phyloP scores from a whole-genome alignment of 768 basidiomycete species.

The Mrakia hoshinonis region DNA sequence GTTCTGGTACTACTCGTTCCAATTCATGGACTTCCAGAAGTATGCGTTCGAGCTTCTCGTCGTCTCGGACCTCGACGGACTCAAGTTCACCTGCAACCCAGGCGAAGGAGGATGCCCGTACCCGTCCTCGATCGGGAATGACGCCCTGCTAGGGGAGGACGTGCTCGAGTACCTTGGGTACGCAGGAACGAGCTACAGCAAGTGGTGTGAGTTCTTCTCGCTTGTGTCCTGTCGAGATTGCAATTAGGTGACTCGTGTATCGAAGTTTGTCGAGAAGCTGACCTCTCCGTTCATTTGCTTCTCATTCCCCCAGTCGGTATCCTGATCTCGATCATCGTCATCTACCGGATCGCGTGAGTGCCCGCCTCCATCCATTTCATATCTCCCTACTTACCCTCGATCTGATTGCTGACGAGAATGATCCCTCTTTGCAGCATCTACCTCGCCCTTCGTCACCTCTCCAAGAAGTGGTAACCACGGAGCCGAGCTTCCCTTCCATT shows the following conservation, averaged over 20 bases:
- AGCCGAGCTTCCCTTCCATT: background rate
- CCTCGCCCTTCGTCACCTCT: no score
- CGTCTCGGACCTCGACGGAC: conserved; percentile 49
- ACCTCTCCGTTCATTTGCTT: background rate
- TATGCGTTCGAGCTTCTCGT: conserved; percentile 36
- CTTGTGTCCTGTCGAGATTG: conserved; percentile 40
- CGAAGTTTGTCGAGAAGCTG: no score
- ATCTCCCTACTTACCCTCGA: no score
- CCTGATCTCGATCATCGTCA: conserved; percentile 45
- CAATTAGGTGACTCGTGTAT: no score
- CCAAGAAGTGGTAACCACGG: conserved; percentile 21
- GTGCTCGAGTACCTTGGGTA: conserved; percentile 48
- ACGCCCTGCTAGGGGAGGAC: conserved; percentile 49
- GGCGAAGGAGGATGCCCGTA: conserved; percentile 49
- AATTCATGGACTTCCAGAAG: conserved; percentile 37
- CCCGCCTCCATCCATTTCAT: no score
- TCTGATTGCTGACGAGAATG: no score
- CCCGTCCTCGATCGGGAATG: conserved; percentile 45
- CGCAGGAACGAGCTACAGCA: conserved; percentile 44
- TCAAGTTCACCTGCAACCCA: conserved; percentile 48
- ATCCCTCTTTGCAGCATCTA: no score
- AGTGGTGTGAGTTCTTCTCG: background rate
- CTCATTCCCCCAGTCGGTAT: conserved; percentile 39
- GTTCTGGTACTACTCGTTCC: conserved; percentile 55
- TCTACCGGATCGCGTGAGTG: conserved; percentile 43